These are phyloP conservation scores for Rhizopogon vinicolor DNA, from an alignment of 768 basidiomycete genomes.

Conservation along the genomic window DNA sequence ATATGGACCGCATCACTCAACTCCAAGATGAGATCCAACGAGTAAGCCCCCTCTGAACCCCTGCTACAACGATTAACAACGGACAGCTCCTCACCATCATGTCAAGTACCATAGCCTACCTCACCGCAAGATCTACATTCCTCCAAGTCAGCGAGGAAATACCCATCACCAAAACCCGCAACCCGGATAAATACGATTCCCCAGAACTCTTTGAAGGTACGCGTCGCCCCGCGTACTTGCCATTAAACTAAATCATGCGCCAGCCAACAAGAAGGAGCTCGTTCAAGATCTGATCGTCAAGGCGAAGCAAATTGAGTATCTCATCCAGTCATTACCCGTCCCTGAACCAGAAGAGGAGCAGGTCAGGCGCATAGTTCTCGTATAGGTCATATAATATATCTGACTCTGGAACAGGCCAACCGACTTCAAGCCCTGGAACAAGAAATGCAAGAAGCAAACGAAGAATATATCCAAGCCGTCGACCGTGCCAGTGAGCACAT, in stretches of 20 bases:
- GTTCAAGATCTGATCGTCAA: conserved; percentile 80
- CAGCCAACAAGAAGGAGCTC: conserved; percentile 83
- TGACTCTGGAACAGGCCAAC: conserved; percentile 43
- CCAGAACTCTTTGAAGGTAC: conserved; percentile 75
- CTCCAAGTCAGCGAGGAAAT: conserved; percentile 72
- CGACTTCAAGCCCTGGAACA: conserved; percentile 64
- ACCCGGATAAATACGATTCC: conserved; percentile 64
- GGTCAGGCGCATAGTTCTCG: conserved; percentile 31
- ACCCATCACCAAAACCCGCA: conserved; percentile 80
- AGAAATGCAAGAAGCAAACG: conserved; percentile 69
- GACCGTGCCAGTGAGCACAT: conserved; percentile 65
- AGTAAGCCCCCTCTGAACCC: conserved; percentile 31
- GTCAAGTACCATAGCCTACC: conserved; percentile 77
- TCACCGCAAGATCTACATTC: conserved; percentile 73
- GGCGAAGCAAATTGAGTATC: conserved; percentile 84
- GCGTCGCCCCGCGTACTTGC: conserved; percentile 5
- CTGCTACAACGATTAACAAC: neutral
- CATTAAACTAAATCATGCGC: neutral
- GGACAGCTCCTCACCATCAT: conserved; percentile 80
- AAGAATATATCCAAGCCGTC: conserved; percentile 70
- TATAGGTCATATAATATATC: neutral
- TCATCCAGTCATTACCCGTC: conserved; percentile 75
- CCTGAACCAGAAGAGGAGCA: conserved; percentile 77
- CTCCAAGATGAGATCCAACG: conserved; percentile 93
- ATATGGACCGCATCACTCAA: conserved; percentile 96